Base-by-base conservation (phyloP, 2,329 filamentous ascomycete species). In the Colletotrichum paranaense region DNA sequence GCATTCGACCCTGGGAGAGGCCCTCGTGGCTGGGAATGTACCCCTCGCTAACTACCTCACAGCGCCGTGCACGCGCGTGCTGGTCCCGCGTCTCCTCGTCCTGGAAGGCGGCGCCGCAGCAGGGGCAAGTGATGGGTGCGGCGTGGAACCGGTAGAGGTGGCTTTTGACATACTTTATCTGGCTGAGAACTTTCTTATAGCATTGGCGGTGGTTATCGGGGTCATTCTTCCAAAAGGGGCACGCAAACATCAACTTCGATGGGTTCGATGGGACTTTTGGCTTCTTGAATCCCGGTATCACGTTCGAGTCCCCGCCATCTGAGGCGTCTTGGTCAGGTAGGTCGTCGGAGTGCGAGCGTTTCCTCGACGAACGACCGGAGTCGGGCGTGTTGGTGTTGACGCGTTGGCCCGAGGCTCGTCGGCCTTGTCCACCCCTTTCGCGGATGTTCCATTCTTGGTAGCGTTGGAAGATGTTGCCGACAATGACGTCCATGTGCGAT, bases 221-320 rank as follows among this genome's bases (percentile, higher is more conserved):
- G 28, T 80, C 77, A n/a, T 76, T 76, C 62, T 81, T 82, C 63
- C 77, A 80, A 58, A 79, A 81, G 1, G 80, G 80, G 32, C 80
- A 81, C 1, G 80, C 80, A 19, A 73, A 67, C 38, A 35, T 58
- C 8, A 49, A n/a, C 22, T 35, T 71, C 14, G 28, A 22, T 9
- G 5, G 38, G 24, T 32, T 9, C 1, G 63, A 4, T 14, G 59
- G 59, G 26, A 73, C 35, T 22, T 59, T 71, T 4, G 67, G 53
- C 5, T 67, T 56, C 35, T 71, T 73, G 22, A 4, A 62, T 14
- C 42, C 70, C 4, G 35, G 59, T 0, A 32, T 16, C 12, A 12
- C 22, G 4, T 66, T 46, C 8, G 38, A 14, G 11, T 71, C 26
- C 1, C 38, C 42, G 19, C 42, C 67, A 1, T 55, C 66, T 0